Conservation (phyloP, 1,139 yeast species). For the Yarrowia galli region DNA sequence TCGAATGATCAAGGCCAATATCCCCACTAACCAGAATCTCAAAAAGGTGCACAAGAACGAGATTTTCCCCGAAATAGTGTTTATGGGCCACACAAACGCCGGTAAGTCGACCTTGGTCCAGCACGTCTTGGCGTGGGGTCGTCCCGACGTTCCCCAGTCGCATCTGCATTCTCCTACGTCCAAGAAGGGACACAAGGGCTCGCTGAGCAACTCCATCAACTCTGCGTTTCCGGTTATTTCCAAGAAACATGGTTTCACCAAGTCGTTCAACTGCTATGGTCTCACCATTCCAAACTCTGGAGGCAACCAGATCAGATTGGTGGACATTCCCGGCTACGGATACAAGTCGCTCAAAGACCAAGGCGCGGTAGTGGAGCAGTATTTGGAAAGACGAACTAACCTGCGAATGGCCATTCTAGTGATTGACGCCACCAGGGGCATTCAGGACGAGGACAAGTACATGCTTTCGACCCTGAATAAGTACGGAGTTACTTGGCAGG, state of each 20-base stretch:
- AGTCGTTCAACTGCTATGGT: conserved; percentile 73
- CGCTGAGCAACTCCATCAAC: conserved; percentile 49
- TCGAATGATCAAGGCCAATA: conserved; percentile 36
- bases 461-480: conserved; percentile 61
- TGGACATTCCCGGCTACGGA: conserved; percentile 93
- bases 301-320: conserved; percentile 65
- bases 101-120: conserved; percentile 78
- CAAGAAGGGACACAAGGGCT: conserved; percentile 50
- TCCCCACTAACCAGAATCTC: conserved; percentile 28
- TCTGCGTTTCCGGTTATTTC: conserved; percentile 62
- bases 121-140: conserved; percentile 37
- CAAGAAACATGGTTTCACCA: conserved; percentile 74
- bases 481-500: conserved; percentile 71
- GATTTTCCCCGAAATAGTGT: conserved; percentile 66
- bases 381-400: conserved; percentile 61
- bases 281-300: conserved; percentile 49
- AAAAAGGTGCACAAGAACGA: conserved; percentile 45
- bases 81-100: conserved; percentile 81
- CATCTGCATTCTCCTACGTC: conserved; percentile 49
- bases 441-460: conserved; percentile 61
- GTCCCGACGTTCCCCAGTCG: conserved; percentile 49
- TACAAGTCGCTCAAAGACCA: conserved; percentile 65
- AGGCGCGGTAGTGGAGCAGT: conserved; percentile 71
- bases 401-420: conserved; percentile 67
- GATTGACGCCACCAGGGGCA: conserved; percentile 64